Evolutionary conservation across 495 filamentous ascomycete species (phyloP).

Genomic region (Hypomontagnella monticulosa): DNA sequence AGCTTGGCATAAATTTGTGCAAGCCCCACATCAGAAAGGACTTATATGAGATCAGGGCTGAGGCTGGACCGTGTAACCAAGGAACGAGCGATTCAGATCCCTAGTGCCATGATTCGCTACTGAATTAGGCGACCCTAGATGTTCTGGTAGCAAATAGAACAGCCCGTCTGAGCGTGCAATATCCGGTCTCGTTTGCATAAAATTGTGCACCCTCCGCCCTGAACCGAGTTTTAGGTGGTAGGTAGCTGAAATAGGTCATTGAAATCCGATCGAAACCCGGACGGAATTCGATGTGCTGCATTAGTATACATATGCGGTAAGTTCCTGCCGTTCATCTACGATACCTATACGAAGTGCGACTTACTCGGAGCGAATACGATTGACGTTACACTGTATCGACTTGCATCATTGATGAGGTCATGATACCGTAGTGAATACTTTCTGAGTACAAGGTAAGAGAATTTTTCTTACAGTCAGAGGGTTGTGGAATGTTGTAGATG

Average conservation of each 20-base stretch:
- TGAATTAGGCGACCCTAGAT: neutral
- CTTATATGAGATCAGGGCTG: neutral
- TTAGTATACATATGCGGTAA: neutral
- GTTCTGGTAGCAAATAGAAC: neutral
- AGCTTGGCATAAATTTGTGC: constrained; percentile 23
- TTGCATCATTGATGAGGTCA: constrained; percentile 11
- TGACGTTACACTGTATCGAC: constrained; percentile 3
- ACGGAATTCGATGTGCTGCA: constrained; percentile 1
- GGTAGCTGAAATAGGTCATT: too few relatives aligned
- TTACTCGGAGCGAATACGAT: neutral
- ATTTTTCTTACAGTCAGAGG: neutral
- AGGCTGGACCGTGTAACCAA: neutral
- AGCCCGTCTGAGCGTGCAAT: too few relatives aligned
- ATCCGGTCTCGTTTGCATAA: constrained; percentile 11
- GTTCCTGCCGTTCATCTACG: neutral
- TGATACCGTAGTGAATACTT: too few relatives aligned
- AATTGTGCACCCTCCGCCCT: constrained; percentile 8
- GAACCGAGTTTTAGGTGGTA: neutral
- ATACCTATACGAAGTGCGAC: neutral
- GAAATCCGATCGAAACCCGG: neutral
- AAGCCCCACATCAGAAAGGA: constrained; percentile 4
- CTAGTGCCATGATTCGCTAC: constrained; percentile 13
- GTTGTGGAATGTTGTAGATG: neutral
- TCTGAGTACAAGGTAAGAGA: too few relatives aligned
- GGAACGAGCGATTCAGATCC: constrained; percentile 2